phyloP scores from a whole-genome alignment of 139 green algal genomes.

The Picochlorum sp. region DNA sequence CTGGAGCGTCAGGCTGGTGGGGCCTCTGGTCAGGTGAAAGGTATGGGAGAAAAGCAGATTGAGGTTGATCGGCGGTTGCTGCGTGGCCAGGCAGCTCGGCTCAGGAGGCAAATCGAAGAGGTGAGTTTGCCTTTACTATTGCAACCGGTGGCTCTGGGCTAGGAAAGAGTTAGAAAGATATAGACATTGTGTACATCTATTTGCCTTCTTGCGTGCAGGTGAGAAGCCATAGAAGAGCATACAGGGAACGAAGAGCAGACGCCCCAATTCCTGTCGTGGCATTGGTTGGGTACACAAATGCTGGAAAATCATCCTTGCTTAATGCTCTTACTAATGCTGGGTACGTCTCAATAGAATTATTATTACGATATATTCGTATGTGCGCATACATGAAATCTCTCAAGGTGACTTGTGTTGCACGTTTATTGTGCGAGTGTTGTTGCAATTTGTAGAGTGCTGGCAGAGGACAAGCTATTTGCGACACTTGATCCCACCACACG shows the following conservation, averaged over 20 bases:
- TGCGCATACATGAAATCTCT: too few species aligned
- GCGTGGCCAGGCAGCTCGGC: conserved; percentile 26
- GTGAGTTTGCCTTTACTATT: too few species aligned
- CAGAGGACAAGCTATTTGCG: conserved; percentile 95
- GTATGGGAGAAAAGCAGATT: conserved; percentile 97
- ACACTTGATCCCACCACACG: conserved; percentile 96
- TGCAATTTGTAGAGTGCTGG: too few species aligned
- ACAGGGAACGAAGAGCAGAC: conserved; percentile 46
- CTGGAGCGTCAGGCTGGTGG: conserved; percentile 80
- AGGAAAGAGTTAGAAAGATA: too few species aligned
- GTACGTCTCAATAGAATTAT: too few species aligned
- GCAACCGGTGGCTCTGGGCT: conserved; percentile 1
- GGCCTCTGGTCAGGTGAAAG: conserved; percentile 53
- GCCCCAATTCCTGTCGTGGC: conserved; percentile 74
- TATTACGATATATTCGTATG: too few species aligned
- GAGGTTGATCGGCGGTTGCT: conserved; percentile 94
- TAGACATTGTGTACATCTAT: too few species aligned
- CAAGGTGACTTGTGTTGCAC: too few species aligned
- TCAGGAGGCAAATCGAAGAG: conserved; percentile 59
- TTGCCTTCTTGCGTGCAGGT: too few species aligned
- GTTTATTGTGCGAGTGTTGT: background rate
- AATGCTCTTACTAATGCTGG: conserved; percentile 53
- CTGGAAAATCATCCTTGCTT: conserved; percentile 66
- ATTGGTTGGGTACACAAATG: conserved; percentile 95
- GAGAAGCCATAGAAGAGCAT: conserved; percentile 48